Conservation (phyloP, 1,284 basidiomycete species). For the Abortiporus biennis region DNA sequence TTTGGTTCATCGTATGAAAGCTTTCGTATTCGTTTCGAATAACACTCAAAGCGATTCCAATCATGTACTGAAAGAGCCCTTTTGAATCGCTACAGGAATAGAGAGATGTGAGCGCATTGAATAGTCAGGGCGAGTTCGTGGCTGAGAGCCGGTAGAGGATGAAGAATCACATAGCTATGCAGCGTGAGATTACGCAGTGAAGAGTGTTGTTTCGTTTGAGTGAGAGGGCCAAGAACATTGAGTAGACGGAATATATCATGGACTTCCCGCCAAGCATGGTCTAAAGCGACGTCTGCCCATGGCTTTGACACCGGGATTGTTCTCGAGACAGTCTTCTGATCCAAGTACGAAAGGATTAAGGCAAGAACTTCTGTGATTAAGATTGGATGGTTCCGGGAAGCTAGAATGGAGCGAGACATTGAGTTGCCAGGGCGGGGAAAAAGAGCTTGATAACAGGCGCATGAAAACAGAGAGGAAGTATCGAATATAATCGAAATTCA, state of each 20-base stretch:
- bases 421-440: no score
- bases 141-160: not conserved
- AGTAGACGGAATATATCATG: constrained; percentile 38
- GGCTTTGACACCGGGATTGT: constrained; percentile 20
- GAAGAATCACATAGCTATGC: not conserved
- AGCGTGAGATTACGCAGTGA: constrained; percentile 1
- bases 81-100: constrained; percentile 31
- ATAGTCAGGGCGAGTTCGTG: not conserved
- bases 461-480: no score
- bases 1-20: constrained; percentile 18
- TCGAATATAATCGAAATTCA: no score
- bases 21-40: constrained; percentile 44
- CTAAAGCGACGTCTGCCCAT: constrained; percentile 24
- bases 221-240: constrained; percentile 36
- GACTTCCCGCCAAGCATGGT: constrained; percentile 22
- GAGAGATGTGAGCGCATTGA: constrained; percentile 3
- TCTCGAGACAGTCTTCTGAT: constrained; percentile 17
- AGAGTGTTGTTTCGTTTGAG: constrained; percentile 12
- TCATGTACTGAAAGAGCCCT: constrained; percentile 37
- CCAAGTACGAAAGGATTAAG: constrained; percentile 22
- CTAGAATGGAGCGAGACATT: not conserved
- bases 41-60: constrained; percentile 51
- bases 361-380: constrained; percentile 21
- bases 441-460: no score
- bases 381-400: not conserved